Conservation (phyloP, 2,329 filamentous ascomycete species). For the Fusarium palustre region DNA sequence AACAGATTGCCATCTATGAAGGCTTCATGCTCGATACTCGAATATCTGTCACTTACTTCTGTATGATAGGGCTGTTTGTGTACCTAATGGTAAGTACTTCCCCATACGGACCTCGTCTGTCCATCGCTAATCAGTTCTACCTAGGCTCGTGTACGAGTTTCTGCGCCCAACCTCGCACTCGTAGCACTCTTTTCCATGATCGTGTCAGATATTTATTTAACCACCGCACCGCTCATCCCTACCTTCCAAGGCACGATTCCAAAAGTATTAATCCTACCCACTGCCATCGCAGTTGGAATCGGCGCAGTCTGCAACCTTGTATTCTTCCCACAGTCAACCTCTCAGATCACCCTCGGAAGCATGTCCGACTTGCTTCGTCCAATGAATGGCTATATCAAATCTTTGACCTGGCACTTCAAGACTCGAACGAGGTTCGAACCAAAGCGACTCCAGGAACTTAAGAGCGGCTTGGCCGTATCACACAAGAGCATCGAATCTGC, state of each 20-base stretch:
- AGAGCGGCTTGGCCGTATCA: neutral
- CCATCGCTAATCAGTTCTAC: neutral
- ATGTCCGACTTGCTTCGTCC: constrained; percentile 14
- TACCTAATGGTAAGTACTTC: constrained; percentile 22
- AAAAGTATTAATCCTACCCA: constrained; percentile 5
- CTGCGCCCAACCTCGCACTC: constrained; percentile 15
- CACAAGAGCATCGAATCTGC: constrained; percentile 14
- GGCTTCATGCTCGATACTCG: constrained; percentile 36
- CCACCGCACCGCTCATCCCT: constrained; percentile 6
- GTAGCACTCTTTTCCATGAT: constrained; percentile 19
- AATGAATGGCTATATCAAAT: constrained; percentile 16
- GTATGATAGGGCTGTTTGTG: constrained; percentile 35
- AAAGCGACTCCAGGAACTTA: constrained; percentile 1
- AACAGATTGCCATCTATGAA: constrained; percentile 24
- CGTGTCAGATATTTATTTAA: constrained; percentile 11
- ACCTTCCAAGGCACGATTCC: constrained; percentile 18
- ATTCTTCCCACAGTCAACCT: constrained; percentile 19
- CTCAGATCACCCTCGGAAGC: constrained; percentile 17
- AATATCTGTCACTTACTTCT: constrained; percentile 36
- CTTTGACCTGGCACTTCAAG: constrained; percentile 20
- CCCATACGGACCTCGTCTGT: rapidly evolving
- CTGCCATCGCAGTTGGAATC: constrained; percentile 10
- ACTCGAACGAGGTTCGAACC: constrained; percentile 6
- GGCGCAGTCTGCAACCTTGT: constrained; percentile 17
- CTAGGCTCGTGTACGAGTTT: constrained; percentile 15